phyloP scores from a whole-genome alignment of 257 asterid species.

The Scutellaria galericulata region DNA sequence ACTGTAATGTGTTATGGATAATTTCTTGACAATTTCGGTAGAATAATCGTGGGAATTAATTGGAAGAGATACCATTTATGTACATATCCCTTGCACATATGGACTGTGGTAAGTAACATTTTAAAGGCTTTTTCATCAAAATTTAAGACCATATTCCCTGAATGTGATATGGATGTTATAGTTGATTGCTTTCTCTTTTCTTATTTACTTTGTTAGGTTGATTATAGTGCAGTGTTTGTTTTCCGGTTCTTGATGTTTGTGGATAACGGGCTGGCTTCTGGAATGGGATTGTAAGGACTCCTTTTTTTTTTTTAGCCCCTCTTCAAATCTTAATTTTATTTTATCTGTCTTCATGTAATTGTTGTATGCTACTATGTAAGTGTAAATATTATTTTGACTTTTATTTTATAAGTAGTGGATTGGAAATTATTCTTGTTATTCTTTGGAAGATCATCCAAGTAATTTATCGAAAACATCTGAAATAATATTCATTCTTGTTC shows the following conservation, averaged over 20 bases:
- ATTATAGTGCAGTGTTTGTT: slow-evolving; percentile 78
- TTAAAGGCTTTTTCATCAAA: neutral
- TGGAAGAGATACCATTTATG: slow-evolving; percentile 87
- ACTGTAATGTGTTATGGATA: slow-evolving; percentile 21
- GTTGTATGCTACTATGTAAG: no score
- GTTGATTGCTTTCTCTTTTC: slow-evolving; percentile 1
- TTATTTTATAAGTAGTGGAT: no score
- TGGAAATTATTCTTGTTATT: no score
- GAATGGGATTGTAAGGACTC: slow-evolving; percentile 94
- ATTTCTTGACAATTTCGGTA: slow-evolving; percentile 51
- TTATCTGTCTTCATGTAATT: no score
- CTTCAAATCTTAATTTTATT: neutral
- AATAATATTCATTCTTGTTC: no score
- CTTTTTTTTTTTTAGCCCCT: slow-evolving; percentile 3
- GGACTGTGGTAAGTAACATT: slow-evolving; percentile 82
- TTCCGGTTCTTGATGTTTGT: slow-evolving; percentile 95
- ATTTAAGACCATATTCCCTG: neutral
- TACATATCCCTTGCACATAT: slow-evolving; percentile 83
- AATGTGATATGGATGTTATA: slow-evolving; percentile 19
- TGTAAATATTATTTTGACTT: no score
- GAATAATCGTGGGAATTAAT: slow-evolving; percentile 87
- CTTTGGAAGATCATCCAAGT: no score
- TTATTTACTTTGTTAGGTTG: slow-evolving; percentile 62
- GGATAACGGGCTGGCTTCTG: slow-evolving; percentile 92
- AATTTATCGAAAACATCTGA: no score